A percentile compares a stretch with the other conserved stretches of the same genome.
phyloP scores from a whole-genome alignment of 345 rosid genomes.

The Kernera saxatilis region DNA sequence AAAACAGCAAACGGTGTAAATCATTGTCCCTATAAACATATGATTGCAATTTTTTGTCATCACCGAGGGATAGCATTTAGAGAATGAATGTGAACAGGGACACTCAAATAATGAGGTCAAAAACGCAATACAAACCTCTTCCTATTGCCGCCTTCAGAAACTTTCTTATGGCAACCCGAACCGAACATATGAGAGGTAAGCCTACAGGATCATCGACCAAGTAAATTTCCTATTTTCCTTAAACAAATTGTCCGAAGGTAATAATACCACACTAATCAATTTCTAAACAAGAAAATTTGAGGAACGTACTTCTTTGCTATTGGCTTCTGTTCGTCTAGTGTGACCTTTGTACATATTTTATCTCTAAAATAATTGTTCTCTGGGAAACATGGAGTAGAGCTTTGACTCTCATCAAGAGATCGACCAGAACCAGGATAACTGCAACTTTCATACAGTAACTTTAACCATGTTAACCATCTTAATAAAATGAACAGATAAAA shows the following conservation, averaged over 20 bases:
- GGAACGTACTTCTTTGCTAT: slow-evolving; percentile 43
- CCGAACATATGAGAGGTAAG: slow-evolving; percentile 32
- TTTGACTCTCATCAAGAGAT: slow-evolving; percentile 33
- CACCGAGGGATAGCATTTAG: slow-evolving; percentile 4
- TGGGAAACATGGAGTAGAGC: slow-evolving; percentile 27
- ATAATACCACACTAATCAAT: neutral
- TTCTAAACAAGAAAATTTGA: slow-evolving; percentile 1
- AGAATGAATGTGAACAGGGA: neutral
- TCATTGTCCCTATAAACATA: slow-evolving; percentile 68
- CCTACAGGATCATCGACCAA: slow-evolving; percentile 32
- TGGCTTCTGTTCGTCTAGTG: slow-evolving; percentile 32
- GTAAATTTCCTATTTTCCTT: neutral
- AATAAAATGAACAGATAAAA: neutral
- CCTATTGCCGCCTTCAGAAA: slow-evolving; percentile 48
- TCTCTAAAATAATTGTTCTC: slow-evolving; percentile 31
- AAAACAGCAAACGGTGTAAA: slow-evolving; percentile 72
- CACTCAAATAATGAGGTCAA: neutral
- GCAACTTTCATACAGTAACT: slow-evolving; percentile 24
- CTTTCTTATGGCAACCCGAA: slow-evolving; percentile 44
- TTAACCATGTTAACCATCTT: neutral
- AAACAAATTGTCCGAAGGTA: neutral
- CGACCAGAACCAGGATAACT: slow-evolving; percentile 36
- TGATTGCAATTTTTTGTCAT: neutral
- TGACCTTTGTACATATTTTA: slow-evolving; percentile 21
- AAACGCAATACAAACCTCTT: slow-evolving; percentile 44